Conservation (phyloP, 768 basidiomycete genomes). For the Tylopilus felleus region DNA sequence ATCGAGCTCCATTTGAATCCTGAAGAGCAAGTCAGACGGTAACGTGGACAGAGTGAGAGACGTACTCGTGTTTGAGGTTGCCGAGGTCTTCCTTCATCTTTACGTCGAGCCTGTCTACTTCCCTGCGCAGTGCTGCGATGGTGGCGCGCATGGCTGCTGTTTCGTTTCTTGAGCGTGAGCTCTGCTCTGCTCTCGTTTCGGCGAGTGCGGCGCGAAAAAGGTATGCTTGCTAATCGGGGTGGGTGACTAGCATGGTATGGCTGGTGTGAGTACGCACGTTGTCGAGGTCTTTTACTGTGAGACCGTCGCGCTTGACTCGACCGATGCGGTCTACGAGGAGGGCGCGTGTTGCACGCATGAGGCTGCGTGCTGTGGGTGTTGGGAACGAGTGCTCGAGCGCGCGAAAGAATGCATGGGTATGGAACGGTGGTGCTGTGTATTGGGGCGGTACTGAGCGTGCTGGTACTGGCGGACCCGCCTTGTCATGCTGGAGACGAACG, state of each 20-base stretch:
- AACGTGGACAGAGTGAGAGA: slow-evolving; percentile 13
- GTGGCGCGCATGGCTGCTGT: slow-evolving; percentile 76
- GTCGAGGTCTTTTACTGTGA: slow-evolving; percentile 75
- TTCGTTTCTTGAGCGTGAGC: slow-evolving; percentile 80
- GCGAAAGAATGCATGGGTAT: slow-evolving; percentile 75
- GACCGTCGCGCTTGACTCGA: slow-evolving; percentile 64
- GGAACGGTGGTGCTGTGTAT: slow-evolving; percentile 72
- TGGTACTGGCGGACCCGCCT: slow-evolving; percentile 16
- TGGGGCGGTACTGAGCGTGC: slow-evolving; percentile 21
- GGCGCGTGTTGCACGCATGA: slow-evolving; percentile 83
- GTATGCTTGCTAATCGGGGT: slow-evolving; percentile 76
- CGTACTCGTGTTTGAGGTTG: slow-evolving; percentile 89
- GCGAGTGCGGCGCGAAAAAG: slow-evolving; percentile 91
- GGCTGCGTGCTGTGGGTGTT: slow-evolving; percentile 64
- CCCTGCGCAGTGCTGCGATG: slow-evolving; percentile 73
- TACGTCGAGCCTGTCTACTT: slow-evolving; percentile 79
- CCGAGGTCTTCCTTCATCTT: slow-evolving; percentile 94
- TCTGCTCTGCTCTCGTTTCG: slow-evolving; percentile 83
- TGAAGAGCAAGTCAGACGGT: slow-evolving; percentile 29
- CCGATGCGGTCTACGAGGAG: slow-evolving; percentile 74
- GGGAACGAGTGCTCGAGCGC: slow-evolving; percentile 74
- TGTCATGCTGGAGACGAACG: slow-evolving; percentile 19
- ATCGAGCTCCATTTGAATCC: slow-evolving; percentile 95
- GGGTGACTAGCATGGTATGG: background rate
- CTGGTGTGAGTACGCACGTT: slow-evolving; percentile 49